Conservation (phyloP, 2,329 filamentous ascomycete species). For the Trichoderma koningiopsis region DNA sequence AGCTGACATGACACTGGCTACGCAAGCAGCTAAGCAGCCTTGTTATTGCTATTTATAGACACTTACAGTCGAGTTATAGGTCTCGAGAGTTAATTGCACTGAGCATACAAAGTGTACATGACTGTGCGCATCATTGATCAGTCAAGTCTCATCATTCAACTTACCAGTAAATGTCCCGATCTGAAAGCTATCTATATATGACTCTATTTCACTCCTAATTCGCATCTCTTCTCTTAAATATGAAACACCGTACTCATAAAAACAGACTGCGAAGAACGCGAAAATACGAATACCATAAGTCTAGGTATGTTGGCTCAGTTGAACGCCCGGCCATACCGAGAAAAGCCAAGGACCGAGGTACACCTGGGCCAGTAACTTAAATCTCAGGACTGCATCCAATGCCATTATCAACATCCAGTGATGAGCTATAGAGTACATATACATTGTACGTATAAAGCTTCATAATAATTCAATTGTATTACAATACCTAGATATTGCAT, state of each 20-base stretch:
- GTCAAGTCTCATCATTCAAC: not conserved
- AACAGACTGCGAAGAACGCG: no score
- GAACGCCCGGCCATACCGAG: not conserved
- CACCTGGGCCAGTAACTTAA: not conserved
- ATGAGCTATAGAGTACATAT: not conserved
- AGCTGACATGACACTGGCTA: not conserved
- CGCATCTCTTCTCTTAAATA: not conserved
- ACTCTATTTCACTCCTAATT: not conserved
- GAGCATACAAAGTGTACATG: not conserved
- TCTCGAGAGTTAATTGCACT: not conserved
- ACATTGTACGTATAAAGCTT: not conserved
- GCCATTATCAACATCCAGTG: not conserved
- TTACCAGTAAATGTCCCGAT: not conserved
- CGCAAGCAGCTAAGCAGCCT: not conserved
- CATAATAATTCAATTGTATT: not conserved
- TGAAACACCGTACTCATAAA: not conserved
- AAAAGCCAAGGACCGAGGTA: not conserved
- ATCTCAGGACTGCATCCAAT: conserved; percentile 1
- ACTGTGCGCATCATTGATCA: not conserved
- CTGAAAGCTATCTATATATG: no score
- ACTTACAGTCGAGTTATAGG: not conserved
- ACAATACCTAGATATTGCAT: not conserved
- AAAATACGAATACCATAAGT: not conserved
- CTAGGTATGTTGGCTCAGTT: not conserved
- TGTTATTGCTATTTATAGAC: not conserved